phyloP scores from a whole-genome alignment of 148 eudicot species.

The Rhododendron williamsianum region DNA sequence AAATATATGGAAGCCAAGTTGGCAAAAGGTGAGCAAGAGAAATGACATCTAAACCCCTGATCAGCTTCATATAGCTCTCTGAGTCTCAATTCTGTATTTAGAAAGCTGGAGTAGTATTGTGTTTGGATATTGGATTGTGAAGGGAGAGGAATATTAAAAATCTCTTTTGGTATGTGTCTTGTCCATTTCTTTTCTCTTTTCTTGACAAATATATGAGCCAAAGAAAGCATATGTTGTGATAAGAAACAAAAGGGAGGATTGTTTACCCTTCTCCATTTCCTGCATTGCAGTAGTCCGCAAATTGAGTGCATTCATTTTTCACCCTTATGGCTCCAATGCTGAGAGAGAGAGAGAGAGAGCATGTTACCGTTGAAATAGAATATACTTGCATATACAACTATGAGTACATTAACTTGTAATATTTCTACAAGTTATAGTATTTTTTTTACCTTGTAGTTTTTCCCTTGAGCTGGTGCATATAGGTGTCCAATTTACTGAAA shows the following conservation, averaged over 20 bases:
- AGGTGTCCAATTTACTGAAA: slow-evolving; percentile 60
- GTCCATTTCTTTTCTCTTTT: neutral
- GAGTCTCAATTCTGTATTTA: neutral
- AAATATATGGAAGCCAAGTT: neutral
- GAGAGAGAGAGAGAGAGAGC: slow-evolving; percentile 3
- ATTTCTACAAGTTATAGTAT: neutral
- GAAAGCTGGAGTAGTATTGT: neutral
- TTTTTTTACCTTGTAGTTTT: slow-evolving; percentile 70
- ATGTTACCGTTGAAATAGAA: neutral
- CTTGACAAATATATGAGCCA: neutral
- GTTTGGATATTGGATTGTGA: neutral
- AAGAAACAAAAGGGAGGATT: neutral
- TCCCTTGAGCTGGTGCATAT: slow-evolving; percentile 90
- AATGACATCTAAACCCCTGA: neutral
- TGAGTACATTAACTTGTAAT: neutral
- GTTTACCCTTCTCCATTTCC: slow-evolving; percentile 80
- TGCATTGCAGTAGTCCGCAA: slow-evolving; percentile 64
- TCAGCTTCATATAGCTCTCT: neutral
- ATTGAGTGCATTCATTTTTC: slow-evolving; percentile 72
- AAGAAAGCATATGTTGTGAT: neutral
- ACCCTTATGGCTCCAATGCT: slow-evolving; percentile 97
- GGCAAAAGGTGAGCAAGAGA: neutral
- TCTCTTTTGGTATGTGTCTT: neutral
- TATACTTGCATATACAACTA: neutral
- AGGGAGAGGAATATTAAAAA: neutral